A percentile compares a stretch with the other conserved stretches of the same genome.
Evolutionary conservation across 345 rosid genomes (phyloP).

Genomic region (Aquilaria yunnanensis): DNA sequence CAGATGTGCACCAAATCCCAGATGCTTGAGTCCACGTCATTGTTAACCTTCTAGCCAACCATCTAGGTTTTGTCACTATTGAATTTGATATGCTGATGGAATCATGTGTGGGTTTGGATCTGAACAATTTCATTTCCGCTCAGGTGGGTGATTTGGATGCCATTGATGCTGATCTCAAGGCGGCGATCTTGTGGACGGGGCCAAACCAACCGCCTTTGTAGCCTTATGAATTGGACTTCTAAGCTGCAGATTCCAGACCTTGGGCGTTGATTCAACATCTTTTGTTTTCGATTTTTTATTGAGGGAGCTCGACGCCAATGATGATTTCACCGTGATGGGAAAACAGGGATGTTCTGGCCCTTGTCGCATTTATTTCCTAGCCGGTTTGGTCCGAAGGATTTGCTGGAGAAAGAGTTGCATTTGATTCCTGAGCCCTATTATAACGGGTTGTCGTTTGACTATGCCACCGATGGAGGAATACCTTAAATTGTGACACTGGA

Average conservation of each 20-base stretch:
- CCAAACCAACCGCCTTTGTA: too few relatives aligned
- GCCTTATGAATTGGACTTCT: too few relatives aligned
- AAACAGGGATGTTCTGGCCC: conserved; percentile 23
- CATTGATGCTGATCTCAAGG: conserved; percentile 78
- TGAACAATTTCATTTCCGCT: conserved; percentile 66
- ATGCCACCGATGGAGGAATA: conserved; percentile 2
- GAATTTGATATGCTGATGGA: conserved; percentile 92
- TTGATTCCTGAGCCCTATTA: conserved; percentile 58
- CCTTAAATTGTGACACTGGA: conserved; percentile 41
- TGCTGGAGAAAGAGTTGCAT: conserved; percentile 53
- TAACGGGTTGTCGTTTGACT: conserved; percentile 28
- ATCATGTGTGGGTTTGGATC: conserved; percentile 94
- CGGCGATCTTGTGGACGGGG: conserved; percentile 35
- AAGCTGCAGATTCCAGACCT: conserved; percentile 55
- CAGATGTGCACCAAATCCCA: conserved; percentile 86
- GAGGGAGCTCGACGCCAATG: too few relatives aligned
- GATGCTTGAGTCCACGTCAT: conserved; percentile 79
- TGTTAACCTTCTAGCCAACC: too few relatives aligned
- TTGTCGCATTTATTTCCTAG: conserved; percentile 55
- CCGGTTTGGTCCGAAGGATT: conserved; percentile 81
- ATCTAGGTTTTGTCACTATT: conserved; percentile 61
- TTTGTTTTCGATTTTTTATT: conserved; percentile 22
- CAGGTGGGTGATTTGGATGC: conserved; percentile 61
- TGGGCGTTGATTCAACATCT: conserved; percentile 51
- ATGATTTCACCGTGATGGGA: background rate